Evolutionary conservation across 2,329 filamentous ascomycete genomes (phyloP).

Genomic region (Penicillium crustosum): DNA sequence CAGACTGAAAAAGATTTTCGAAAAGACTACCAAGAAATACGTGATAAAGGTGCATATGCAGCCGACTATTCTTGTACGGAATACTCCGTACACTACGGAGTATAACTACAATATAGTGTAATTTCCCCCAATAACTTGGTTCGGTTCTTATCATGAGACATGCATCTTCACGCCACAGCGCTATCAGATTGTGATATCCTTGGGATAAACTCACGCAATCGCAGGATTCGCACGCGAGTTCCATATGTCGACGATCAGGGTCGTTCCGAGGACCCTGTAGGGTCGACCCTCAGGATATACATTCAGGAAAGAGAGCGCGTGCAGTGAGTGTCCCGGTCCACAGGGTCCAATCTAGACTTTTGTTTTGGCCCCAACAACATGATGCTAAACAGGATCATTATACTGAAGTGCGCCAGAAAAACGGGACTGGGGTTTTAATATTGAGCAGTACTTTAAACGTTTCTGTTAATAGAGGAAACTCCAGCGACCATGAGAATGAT

Average conservation of each 20-base stretch:
- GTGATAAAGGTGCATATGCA: neutral
- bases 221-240: neutral
- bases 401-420: neutral
- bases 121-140: neutral
- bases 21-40: neutral
- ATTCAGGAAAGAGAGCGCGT: neutral
- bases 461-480: neutral
- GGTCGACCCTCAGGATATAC: neutral
- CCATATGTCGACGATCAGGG: constrained; percentile 6
- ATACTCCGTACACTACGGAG: too few relatives aligned
- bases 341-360: neutral
- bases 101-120: neutral
- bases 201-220: constrained; percentile 1
- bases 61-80: neutral
- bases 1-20: too few relatives aligned
- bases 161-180: neutral
- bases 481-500: neutral
- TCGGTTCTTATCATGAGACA: neutral
- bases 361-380: neutral
- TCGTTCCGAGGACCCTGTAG: constrained; percentile 3
- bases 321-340: neutral
- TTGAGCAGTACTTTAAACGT: neutral
- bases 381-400: neutral
- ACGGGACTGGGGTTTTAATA: neutral
- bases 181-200: neutral